These are phyloP conservation scores for Dioszegia hungarica DNA, from an alignment of 768 basidiomycete genomes.

Conservation along the genomic window DNA sequence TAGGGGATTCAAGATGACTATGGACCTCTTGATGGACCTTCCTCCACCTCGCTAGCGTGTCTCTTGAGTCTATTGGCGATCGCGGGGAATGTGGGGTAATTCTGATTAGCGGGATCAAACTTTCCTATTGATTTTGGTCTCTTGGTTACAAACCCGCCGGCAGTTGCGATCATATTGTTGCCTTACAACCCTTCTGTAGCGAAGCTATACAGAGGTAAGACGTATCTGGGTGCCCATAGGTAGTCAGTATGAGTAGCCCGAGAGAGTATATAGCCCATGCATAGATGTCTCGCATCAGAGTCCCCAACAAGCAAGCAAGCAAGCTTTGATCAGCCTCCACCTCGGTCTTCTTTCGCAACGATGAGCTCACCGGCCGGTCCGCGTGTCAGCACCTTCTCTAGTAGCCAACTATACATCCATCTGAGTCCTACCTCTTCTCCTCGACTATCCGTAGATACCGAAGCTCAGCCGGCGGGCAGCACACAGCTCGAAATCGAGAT, in stretches of 20 bases:
- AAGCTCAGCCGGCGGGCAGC: background rate
- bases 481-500: background rate
- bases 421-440: background rate
- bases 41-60: too few relatives aligned
- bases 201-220: background rate
- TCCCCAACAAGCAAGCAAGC: too few relatives aligned
- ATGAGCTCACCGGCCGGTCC: conserved; percentile 4
- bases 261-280: too few relatives aligned
- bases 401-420: background rate
- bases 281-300: too few relatives aligned
- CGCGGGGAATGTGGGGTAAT: background rate
- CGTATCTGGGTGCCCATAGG: too few relatives aligned
- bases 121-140: background rate
- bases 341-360: background rate
- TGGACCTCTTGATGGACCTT: too few relatives aligned
- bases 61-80: too few relatives aligned
- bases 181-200: too few relatives aligned
- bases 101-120: conserved; percentile 1
- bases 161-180: background rate
- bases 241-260: too few relatives aligned
- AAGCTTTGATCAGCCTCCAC: background rate
- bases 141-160: background rate
- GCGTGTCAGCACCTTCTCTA: background rate
- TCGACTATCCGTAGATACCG: background rate
- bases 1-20: too few relatives aligned